These are phyloP conservation scores for Passalora sequoiae DNA, from an alignment of 2,329 filamentous ascomycete species.

Conservation along the genomic window DNA sequence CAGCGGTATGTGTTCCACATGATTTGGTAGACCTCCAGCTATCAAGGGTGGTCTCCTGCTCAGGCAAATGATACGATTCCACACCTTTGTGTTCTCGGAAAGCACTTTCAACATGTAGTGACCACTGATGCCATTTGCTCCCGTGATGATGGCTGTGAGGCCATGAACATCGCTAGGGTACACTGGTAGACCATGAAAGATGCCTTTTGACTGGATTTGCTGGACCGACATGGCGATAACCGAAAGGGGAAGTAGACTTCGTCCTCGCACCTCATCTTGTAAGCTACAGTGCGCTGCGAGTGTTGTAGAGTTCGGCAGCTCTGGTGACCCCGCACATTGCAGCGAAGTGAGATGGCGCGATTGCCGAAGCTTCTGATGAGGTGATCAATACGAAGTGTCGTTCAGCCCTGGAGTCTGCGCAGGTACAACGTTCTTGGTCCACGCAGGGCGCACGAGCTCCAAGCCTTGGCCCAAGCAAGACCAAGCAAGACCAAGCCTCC, in stretches of 20 bases:
- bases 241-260: too few species aligned
- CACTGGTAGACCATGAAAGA: conserved; percentile 49
- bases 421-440: too few species aligned
- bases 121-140: conserved; percentile 52
- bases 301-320: too few species aligned
- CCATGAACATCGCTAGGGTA: conserved; percentile 38
- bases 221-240: conserved; percentile 18
- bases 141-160: conserved; percentile 50
- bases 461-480: too few species aligned
- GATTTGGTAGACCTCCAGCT: conserved; percentile 23
- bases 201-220: conserved; percentile 35
- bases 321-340: too few species aligned
- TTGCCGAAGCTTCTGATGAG: neutral
- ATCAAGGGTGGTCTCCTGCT: conserved; percentile 43
- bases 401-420: too few species aligned
- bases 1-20: conserved; percentile 32
- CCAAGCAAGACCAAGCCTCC: too few species aligned
- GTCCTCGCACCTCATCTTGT: neutral
- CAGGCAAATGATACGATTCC: conserved; percentile 51
- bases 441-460: conserved; percentile 3
- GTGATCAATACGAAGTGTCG: neutral
- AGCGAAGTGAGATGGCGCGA: too few species aligned
- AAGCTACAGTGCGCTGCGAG: neutral
- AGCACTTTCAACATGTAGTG: conserved; percentile 49
- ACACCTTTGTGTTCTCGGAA: conserved; percentile 43